Percentiles rank a stretch among this genome's conserved stretches.
phyloP scores from a whole-genome alignment of 257 asterid genomes.

The Nicotiana sylvestris region DNA sequence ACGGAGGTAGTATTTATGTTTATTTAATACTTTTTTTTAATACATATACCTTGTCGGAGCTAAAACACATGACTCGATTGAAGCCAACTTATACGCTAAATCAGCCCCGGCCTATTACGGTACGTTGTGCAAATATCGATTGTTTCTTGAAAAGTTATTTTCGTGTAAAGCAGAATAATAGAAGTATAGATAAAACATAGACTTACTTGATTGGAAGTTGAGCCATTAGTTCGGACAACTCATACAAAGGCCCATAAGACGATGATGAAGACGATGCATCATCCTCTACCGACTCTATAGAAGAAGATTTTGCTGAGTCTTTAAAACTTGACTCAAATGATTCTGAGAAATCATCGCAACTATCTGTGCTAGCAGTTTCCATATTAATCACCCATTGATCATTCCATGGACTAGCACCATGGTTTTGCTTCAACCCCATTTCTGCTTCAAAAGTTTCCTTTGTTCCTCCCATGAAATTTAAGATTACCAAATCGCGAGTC shows the following conservation, averaged over 20 bases:
- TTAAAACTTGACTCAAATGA: constrained; percentile 25
- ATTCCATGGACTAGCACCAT: constrained; percentile 15
- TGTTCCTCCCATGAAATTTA: constrained; percentile 19
- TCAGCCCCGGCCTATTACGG: background rate
- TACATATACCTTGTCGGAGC: no score
- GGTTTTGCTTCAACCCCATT: constrained; percentile 11
- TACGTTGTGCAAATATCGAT: background rate
- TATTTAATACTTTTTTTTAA: no score
- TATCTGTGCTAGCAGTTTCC: constrained; percentile 10
- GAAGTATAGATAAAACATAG: background rate
- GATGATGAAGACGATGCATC: constrained; percentile 33
- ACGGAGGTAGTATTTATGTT: no score
- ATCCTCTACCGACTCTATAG: constrained; percentile 32
- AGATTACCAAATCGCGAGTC: background rate
- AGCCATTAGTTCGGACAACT: constrained; percentile 47
- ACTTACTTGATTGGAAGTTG: constrained; percentile 66
- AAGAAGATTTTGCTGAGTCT: constrained; percentile 25
- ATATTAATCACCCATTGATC: constrained; percentile 23
- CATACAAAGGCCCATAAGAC: constrained; percentile 37
- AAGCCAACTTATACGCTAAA: no score
- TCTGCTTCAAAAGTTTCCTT: constrained; percentile 20
- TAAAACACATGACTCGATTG: no score
- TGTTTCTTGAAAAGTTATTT: background rate
- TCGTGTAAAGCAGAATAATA: background rate
- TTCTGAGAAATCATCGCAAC: constrained; percentile 15